Evolutionary conservation across 2,329 filamentous ascomycete species (phyloP), one percentile per base, ranked within the genome.

Genomic region (Rhinocladiella mackenziei): DNA sequence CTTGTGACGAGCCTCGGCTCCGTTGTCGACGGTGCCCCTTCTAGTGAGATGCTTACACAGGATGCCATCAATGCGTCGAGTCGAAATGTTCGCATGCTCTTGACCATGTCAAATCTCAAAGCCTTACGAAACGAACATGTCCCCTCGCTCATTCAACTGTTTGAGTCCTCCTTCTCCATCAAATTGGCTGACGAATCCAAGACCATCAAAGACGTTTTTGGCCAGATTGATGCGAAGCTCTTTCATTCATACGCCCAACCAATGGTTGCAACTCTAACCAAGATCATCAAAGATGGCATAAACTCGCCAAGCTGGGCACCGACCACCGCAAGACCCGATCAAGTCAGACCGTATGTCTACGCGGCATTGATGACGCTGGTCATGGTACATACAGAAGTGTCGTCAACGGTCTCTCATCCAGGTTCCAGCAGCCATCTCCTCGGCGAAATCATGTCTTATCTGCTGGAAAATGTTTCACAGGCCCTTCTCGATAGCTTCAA

Each of bases 141-240:
- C 1, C 91, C 91, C 1, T 82, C 83, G 56, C 77, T 98, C n/a
- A 86, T 95, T 61, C 79, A 84, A 3, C 85, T 92, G 60, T 98
- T 97, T 60, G 92, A 98, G 63, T 89, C 86, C 37, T 80, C 87
- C 43, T 98, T 98, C 67, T 89, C 86, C 1, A 87, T 97, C 51
- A 94, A 94, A 61, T 77, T 98, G 48, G 94, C 89, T 1, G 91
- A 96, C 52, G 92, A 98, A 67, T 84, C 83, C 43, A 91, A 91
- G 64, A 92, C 86, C 0, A 91, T 98, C 60, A 83, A 84, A 43
- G 89, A 97, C 59, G 88, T 94, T 3, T 81, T 97, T 9, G 77
- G 78, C 11, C 89, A 97, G 63, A 96, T 98, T 53, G 89, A 97
- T 60, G 78, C 83, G 9, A 83, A 87, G 4, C 81, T 98, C 25